Conservation (phyloP, 495 filamentous ascomycete species). For the Tuber melanosporum region DNA sequence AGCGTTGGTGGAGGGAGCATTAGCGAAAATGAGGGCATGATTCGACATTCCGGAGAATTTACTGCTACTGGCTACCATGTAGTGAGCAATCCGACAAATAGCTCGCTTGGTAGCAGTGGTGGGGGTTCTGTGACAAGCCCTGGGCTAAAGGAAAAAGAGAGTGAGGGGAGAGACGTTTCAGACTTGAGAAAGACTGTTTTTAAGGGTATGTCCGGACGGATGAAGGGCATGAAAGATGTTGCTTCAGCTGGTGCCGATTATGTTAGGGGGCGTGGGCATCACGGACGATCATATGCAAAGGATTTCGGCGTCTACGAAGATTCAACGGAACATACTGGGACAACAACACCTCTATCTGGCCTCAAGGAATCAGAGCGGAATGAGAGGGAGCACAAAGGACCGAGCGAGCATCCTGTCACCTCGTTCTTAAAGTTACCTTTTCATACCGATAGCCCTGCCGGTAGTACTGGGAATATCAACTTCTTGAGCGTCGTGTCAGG, state of each 20-base stretch:
- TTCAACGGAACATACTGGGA: constrained; percentile 20
- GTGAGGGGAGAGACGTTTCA: constrained; percentile 30
- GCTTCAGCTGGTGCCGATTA: constrained; percentile 45
- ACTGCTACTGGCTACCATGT: constrained; percentile 7
- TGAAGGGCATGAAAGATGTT: constrained; percentile 70
- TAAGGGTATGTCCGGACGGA: constrained; percentile 68
- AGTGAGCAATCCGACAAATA: constrained; percentile 22
- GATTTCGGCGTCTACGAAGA: constrained; percentile 26
- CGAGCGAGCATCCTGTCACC: constrained; percentile 19
- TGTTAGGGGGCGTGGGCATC: constrained; percentile 35
- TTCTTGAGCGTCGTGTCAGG: constrained; percentile 2
- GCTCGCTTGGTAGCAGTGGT: constrained; percentile 20
- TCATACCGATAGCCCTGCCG: constrained; percentile 22
- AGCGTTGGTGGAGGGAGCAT: constrained; percentile 49
- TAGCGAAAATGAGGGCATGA: constrained; percentile 53
- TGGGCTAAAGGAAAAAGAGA: background rate
- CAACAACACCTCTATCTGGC: constrained; percentile 15
- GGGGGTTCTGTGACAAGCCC: constrained; percentile 7
- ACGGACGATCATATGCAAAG: constrained; percentile 27
- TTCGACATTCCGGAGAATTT: constrained; percentile 17
- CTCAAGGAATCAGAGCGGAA: constrained; percentile 17
- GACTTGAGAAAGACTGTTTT: constrained; percentile 60
- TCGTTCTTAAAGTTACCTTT: constrained; percentile 23
- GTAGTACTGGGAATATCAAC: background rate
- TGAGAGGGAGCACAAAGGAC: constrained; percentile 15